A percentile compares a stretch with the other conserved stretches of the same genome.
Evolutionary conservation across 257 asterid genomes (phyloP).

Genomic region (Nicotiana paniculata): DNA sequence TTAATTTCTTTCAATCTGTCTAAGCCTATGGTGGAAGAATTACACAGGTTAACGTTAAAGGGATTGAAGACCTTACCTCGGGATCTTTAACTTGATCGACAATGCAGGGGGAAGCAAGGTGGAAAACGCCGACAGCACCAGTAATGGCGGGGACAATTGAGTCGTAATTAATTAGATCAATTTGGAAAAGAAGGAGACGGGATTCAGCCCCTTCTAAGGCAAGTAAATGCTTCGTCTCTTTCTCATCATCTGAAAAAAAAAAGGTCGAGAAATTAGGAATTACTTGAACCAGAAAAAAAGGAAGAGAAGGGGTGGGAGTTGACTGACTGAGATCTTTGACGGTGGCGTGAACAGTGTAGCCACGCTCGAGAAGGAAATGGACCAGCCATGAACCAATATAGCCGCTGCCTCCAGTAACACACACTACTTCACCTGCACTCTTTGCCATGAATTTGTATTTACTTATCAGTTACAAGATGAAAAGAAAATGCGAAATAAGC

Average conservation of each 20-base stretch:
- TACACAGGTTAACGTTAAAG: no score
- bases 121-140: slow-evolving; percentile 63
- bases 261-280: not conserved
- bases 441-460: slow-evolving; percentile 14
- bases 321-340: slow-evolving; percentile 50
- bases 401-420: slow-evolving; percentile 92
- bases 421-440: slow-evolving; percentile 45
- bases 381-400: slow-evolving; percentile 72
- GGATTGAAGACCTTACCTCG: slow-evolving; percentile 31
- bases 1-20: no score
- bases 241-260: slow-evolving; percentile 47
- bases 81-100: slow-evolving; percentile 62
- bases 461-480: not conserved
- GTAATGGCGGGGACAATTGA: slow-evolving; percentile 54
- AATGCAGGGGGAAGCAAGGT: slow-evolving; percentile 71
- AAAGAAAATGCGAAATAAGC: no score
- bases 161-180: slow-evolving; percentile 62
- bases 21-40: no score
- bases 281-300: not conserved
- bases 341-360: slow-evolving; percentile 91
- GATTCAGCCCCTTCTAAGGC: slow-evolving; percentile 59
- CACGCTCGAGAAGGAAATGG: slow-evolving; percentile 69
- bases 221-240: slow-evolving; percentile 69
- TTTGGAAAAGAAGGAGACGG: slow-evolving; percentile 63
- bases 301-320: not conserved